Evolutionary conservation across 371 early-diverging fungal species (phyloP).

Genomic region (Rhizomucor pusillus): DNA sequence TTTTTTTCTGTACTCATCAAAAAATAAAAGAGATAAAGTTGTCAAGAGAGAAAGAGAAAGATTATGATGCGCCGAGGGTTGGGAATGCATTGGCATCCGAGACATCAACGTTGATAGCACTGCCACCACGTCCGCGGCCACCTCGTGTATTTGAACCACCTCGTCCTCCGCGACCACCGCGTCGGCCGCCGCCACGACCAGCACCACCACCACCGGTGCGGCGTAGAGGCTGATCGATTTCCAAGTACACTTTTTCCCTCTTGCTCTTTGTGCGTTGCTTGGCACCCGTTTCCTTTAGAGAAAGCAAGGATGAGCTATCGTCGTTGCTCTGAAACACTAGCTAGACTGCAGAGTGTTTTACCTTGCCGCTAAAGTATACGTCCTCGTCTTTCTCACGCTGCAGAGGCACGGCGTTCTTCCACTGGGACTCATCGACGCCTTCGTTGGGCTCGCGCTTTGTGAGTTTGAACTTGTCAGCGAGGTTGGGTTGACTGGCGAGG

Average conservation of each 20-base stretch:
- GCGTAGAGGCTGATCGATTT: slow-evolving; percentile 18
- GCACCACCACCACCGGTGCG: slow-evolving; percentile 19
- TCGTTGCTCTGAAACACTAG: too few relatives aligned
- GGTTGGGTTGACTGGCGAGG: slow-evolving; percentile 46
- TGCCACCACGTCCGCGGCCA: slow-evolving; percentile 24
- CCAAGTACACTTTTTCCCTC: slow-evolving; percentile 29
- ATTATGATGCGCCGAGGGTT: slow-evolving; percentile 54
- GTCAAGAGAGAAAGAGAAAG: too few relatives aligned
- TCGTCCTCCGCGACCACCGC: slow-evolving; percentile 25
- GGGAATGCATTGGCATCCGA: slow-evolving; percentile 76
- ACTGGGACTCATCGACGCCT: slow-evolving; percentile 70
- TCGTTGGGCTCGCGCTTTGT: slow-evolving; percentile 75
- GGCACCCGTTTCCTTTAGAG: slow-evolving; percentile 7
- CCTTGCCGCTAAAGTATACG: slow-evolving; percentile 62
- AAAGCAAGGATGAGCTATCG: not conserved
- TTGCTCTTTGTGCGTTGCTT: slow-evolving; percentile 26
- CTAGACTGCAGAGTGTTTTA: too few relatives aligned
- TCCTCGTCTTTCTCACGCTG: slow-evolving; percentile 61
- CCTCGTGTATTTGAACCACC: slow-evolving; percentile 19
- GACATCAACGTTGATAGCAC: slow-evolving; percentile 55
- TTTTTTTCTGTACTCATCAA: not conserved
- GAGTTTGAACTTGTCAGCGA: slow-evolving; percentile 21
- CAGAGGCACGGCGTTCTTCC: slow-evolving; percentile 71
- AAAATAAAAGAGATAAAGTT: too few relatives aligned
- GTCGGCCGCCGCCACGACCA: slow-evolving; percentile 32